Evolutionary conservation across 2,329 filamentous ascomycete species (phyloP), one percentile per base, ranked within the genome.

Genomic region (Hypoxylon rubiginosum): DNA sequence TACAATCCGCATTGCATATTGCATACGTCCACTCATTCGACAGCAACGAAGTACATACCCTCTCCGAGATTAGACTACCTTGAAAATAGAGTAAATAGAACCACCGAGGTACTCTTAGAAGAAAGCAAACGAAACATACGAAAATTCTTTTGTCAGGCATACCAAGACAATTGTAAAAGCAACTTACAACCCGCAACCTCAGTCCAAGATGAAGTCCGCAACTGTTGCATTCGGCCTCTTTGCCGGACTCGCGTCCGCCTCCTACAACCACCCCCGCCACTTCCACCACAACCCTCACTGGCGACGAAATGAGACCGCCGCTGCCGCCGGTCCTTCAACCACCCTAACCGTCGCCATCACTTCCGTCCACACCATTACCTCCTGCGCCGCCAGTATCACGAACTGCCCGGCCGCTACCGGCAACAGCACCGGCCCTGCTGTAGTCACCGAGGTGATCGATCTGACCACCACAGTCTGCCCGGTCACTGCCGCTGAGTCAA

Each of bases 391-490:
- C 39, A 75, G 75, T n/a, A 66, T 78, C 60, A 77, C 76, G 9
- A 76, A 78, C 75, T 77, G 76, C 75, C 76, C 76, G 15, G 73
- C 69, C 51, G 54, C 56, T 32, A 53, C 64, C 43, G 66, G 57
- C 60, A 75, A 75, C 72, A 71, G 67, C 66, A 73, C 71, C 50
- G 71, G 71, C 43, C 71, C 74, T 13, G 73, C 70, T 34, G 71
- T 76, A 4, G 74, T 78, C 36, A 80, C 79, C 17, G 75, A 79
- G 71, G 76, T 78, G 45, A 72, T 80, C 39, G 73, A 77, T 34
- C 66, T 79, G 30, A 79, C 77, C 57, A 80, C 78, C 15, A 78
- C 75, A 15, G 71, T 80, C 53, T 81, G 78, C 73, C 79, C 79
- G 13, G 77, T 79, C 8, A 73, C 75, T 34, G 77, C 72, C 3